Conservation (phyloP, 768 basidiomycete species). For the Cubamyces sp. region DNA sequence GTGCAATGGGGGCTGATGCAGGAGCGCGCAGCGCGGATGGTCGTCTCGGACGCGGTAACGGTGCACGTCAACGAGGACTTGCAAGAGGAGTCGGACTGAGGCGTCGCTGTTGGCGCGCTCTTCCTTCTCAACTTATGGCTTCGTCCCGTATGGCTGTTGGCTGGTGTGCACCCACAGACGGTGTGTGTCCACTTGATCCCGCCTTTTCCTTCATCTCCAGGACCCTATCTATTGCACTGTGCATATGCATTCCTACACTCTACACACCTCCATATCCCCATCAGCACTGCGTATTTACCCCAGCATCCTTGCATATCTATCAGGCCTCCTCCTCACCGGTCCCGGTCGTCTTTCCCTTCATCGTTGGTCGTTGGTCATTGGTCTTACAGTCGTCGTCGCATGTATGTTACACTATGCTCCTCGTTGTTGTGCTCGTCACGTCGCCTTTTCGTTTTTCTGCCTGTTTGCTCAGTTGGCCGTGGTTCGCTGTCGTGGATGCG, state of each 20-base stretch:
- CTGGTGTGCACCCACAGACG: too few relatives aligned
- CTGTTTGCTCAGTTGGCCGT: too few relatives aligned
- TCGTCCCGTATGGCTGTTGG: not conserved
- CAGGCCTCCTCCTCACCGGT: not conserved
- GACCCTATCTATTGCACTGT: too few relatives aligned
- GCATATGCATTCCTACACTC: too few relatives aligned
- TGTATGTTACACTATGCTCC: slow-evolving; percentile 11
- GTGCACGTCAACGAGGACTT: slow-evolving; percentile 10
- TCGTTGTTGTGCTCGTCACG: not conserved
- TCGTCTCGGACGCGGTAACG: slow-evolving; percentile 15
- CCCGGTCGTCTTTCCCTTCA: not conserved
- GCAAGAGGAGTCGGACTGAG: slow-evolving; percentile 5
- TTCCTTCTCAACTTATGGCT: too few relatives aligned
- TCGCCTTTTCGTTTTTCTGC: too few relatives aligned
- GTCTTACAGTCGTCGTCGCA: slow-evolving; percentile 4
- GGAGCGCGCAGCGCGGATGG: slow-evolving; percentile 29
- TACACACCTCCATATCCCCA: too few relatives aligned
- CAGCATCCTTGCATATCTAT: too few relatives aligned
- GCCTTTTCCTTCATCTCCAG: too few relatives aligned
- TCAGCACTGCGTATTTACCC: too few relatives aligned
- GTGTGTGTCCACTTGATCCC: too few relatives aligned
- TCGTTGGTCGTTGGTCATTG: not conserved
- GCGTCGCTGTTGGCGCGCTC: not conserved
- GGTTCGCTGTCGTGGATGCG: too few relatives aligned
- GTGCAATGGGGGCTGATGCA: slow-evolving; percentile 34